phyloP scores from a whole-genome alignment of 2,329 filamentous ascomycete species.

The Fusarium keratoplasticum region DNA sequence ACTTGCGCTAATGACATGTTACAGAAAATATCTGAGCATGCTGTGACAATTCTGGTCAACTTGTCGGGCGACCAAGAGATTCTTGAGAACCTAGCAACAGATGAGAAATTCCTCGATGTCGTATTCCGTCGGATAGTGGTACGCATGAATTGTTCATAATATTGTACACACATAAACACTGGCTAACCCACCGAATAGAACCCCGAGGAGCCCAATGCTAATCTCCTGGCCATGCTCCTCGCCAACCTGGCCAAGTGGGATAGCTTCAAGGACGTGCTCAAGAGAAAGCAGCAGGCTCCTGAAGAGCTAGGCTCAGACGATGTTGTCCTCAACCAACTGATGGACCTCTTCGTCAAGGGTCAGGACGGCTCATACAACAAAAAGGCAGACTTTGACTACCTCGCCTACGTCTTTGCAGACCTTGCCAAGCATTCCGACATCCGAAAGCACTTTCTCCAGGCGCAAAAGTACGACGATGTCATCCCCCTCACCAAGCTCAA shows the following conservation, averaged over 20 bases:
- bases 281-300: slow-evolving; percentile 75
- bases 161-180: background rate
- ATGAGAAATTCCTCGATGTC: slow-evolving; percentile 83
- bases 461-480: slow-evolving; percentile 81
- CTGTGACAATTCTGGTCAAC: slow-evolving; percentile 90
- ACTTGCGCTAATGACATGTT: slow-evolving; percentile 11
- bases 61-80: slow-evolving; percentile 82
- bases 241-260: slow-evolving; percentile 91
- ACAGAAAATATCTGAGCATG: slow-evolving; percentile 92
- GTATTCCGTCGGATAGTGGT: slow-evolving; percentile 81
- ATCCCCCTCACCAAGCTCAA: slow-evolving; percentile 93
- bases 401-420: slow-evolving; percentile 94
- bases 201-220: slow-evolving; percentile 81
- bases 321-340: slow-evolving; percentile 85
- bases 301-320: slow-evolving; percentile 78
- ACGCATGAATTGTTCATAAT: slow-evolving; percentile 48
- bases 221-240: slow-evolving; percentile 89
- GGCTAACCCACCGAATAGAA: slow-evolving; percentile 59
- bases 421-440: slow-evolving; percentile 84
- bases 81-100: slow-evolving; percentile 76
- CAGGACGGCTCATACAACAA: slow-evolving; percentile 86
- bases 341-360: slow-evolving; percentile 97
- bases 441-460: slow-evolving; percentile 78
- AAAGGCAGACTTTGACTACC: slow-evolving; percentile 88
- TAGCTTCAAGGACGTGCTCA: slow-evolving; percentile 74